Base-by-base conservation (phyloP, 441 rosid genomes). In the Corymbia citriodora region DNA sequence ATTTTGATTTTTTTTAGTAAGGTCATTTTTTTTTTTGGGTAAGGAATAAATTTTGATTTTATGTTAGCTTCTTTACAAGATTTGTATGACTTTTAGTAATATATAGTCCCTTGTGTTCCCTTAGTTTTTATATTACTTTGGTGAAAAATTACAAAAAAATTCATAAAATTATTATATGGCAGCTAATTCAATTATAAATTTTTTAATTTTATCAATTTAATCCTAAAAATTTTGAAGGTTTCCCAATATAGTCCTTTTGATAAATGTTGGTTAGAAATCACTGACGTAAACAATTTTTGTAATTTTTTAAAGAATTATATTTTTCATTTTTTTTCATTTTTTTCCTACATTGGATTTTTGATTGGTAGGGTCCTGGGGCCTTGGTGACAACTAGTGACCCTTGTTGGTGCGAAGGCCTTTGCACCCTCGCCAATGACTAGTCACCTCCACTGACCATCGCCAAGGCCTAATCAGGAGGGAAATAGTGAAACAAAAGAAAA, bases 321-420 rank as follows among this genome's bases (percentile, higher is more conserved):
- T 57, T 40, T 40, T 40, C 40, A 40, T 63, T 63, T 4, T 63
- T 63, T 63, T 63, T 63, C 9, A 27, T 63, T 29, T 11, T 63
- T 29, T 29, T 29, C 33, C 8, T 63, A 29, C 70, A 14, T 63
- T 63, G 31, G n/a, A 29, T 63, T 63, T 63, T 0, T 12, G 18
- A 63, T 2, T 0, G 0, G 9, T n/a, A 31, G 31, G 18, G 9
- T 7, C 15, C 18, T 33, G 2, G 0, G 1, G 33, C 33, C 31
- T 17, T 4, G 4, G n/a, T 63, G 70, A 63, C n/a, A 17, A 17
- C 33, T 0, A 2, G 33, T 2, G 4, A 63, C 70, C 70, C 33
- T 63, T 2, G 33, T 63, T 14, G 18, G 70, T 63, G 18, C n/a
- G 33, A 63, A 63, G 70, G 70, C 33, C 33, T 29, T 33, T 18